A percentile compares a stretch with the other conserved stretches of the same genome.
Conservation (phyloP, 129 eudicot genomes). For the Mikania micrantha region DNA sequence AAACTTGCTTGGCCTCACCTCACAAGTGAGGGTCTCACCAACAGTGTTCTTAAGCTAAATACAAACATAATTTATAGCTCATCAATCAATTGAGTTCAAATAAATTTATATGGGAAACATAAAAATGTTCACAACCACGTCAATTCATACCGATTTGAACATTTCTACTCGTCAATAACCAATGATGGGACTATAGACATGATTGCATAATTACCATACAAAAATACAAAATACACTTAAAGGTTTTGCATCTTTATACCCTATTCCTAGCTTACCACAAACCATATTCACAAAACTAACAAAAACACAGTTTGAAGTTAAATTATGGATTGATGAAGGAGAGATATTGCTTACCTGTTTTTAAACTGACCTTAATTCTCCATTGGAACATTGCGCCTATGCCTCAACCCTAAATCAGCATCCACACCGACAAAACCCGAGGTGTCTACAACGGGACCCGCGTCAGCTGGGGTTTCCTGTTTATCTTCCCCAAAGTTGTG, state of each 20-base stretch:
- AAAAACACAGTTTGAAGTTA: background rate
- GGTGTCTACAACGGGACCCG: background rate
- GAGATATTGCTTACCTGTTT: background rate
- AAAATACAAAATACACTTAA: slow-evolving; percentile 7
- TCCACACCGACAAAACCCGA: slow-evolving; percentile 4
- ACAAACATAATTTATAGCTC: background rate
- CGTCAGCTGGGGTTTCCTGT: slow-evolving; percentile 14
- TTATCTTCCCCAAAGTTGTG: slow-evolving; percentile 69
- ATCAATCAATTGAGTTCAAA: background rate
- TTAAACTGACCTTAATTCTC: slow-evolving; percentile 27
- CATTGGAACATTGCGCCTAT: slow-evolving; percentile 36
- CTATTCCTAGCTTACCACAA: slow-evolving; percentile 21
- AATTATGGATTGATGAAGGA: slow-evolving; percentile 3
- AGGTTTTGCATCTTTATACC: slow-evolving; percentile 14
- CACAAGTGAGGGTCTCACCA: background rate
- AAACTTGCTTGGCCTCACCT: background rate
- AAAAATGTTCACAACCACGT: background rate
- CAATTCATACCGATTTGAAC: background rate
- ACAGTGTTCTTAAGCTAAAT: background rate
- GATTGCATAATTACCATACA: background rate
- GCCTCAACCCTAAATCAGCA: slow-evolving; percentile 51
- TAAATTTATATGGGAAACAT: background rate
- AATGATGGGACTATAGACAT: background rate
- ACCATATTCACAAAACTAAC: slow-evolving; percentile 29
- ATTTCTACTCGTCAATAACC: background rate